phyloP scores from a whole-genome alignment of 208 protist species.

The Herpetomonas samuelpessoai region DNA sequence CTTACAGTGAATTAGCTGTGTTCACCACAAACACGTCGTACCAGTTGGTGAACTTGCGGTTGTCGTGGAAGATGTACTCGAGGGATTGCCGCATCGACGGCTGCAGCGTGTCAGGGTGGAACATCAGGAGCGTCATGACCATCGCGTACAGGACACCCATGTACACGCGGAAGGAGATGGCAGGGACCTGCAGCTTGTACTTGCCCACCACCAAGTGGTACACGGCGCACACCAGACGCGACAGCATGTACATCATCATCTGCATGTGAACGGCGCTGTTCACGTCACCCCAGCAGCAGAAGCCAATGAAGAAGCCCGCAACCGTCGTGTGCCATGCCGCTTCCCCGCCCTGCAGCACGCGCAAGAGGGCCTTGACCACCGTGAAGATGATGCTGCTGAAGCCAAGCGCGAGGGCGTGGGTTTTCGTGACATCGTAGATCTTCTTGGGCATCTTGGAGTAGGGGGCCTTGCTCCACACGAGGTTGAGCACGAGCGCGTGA shows the following conservation, averaged over 20 bases:
- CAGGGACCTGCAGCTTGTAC: constrained; percentile 14
- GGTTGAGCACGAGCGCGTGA: constrained; percentile 84
- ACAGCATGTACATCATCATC: constrained; percentile 92
- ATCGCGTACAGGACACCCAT: constrained; percentile 72
- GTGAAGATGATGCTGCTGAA: constrained; percentile 55
- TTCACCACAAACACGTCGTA: constrained; percentile 69
- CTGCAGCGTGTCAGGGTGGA: constrained; percentile 72
- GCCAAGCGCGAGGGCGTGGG: constrained; percentile 73
- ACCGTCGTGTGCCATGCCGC: constrained; percentile 69
- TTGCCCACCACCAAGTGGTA: constrained; percentile 51
- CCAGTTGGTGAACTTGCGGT: constrained; percentile 57
- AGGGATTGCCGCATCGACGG: constrained; percentile 74
- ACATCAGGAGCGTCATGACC: constrained; percentile 67
- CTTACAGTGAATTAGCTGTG: constrained; percentile 20
- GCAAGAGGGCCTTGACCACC: constrained; percentile 47
- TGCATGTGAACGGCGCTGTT: constrained; percentile 72
- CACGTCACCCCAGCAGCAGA: constrained; percentile 66
- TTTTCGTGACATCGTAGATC: constrained; percentile 61
- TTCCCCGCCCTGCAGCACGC: constrained; percentile 24
- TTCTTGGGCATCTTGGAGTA: constrained; percentile 50
- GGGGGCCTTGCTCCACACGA: constrained; percentile 79
- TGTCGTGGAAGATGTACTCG: constrained; percentile 85
- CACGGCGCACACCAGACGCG: constrained; percentile 58
- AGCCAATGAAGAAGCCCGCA: constrained; percentile 75
- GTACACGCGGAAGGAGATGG: constrained; percentile 54